Conservation (phyloP, 1,139 yeast species). For the Taphrina populina region DNA sequence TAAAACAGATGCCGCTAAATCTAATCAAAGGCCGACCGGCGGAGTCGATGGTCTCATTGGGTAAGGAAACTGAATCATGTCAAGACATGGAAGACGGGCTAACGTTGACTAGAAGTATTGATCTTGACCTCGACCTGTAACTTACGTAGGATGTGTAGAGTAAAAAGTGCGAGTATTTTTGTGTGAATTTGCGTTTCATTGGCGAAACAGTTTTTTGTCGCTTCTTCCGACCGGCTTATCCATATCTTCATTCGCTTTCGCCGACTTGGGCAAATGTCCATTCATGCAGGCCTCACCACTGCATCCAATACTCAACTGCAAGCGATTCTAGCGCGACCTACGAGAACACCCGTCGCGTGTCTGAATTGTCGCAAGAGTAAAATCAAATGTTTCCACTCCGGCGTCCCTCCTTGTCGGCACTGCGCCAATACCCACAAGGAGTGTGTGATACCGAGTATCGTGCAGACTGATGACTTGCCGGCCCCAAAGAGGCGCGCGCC, state of each 20-base stretch:
- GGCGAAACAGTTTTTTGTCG: neutral
- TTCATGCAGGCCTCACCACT: conserved; percentile 8
- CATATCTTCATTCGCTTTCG: neutral
- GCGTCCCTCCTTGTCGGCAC: conserved; percentile 32
- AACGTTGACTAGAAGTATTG: conserved; percentile 2
- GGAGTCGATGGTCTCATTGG: conserved; percentile 30
- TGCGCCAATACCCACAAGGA: conserved; percentile 26
- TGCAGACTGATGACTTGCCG: conserved; percentile 22
- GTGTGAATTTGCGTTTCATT: too few relatives aligned
- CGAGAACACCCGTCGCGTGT: conserved; percentile 31
- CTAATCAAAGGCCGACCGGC: conserved; percentile 2
- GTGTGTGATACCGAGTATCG: conserved; percentile 26
- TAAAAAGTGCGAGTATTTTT: too few relatives aligned
- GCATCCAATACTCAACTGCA: conserved; percentile 10
- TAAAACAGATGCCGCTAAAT: conserved; percentile 4
- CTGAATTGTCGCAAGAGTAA: conserved; percentile 24
- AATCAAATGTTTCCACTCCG: conserved; percentile 29
- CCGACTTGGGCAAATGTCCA: neutral
- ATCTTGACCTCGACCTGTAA: conserved; percentile 29
- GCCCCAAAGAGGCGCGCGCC: conserved; percentile 30
- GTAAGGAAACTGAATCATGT: neutral
- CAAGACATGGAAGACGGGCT: neutral
- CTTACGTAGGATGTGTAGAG: too few relatives aligned
- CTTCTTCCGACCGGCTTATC: conserved; percentile 23
- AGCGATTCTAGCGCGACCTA: conserved; percentile 8